phyloP scores from a whole-genome alignment of 495 filamentous ascomycete genomes.

The Tuber melanosporum region DNA sequence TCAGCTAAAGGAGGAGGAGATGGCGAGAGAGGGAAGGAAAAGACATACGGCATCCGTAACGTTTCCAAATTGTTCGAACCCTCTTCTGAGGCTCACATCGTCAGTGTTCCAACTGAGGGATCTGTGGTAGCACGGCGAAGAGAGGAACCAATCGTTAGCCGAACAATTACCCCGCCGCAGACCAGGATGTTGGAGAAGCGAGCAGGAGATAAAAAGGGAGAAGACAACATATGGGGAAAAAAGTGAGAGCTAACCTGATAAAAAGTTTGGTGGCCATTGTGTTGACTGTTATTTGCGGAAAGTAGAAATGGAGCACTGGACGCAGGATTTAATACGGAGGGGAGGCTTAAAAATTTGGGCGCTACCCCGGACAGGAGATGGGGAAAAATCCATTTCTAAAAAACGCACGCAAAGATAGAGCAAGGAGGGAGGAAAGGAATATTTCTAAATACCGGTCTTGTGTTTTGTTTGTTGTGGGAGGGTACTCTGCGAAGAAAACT shows the following conservation, averaged over 20 bases:
- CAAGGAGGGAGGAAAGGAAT: constrained; percentile 8
- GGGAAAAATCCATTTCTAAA: constrained; percentile 21
- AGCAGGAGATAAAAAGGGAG: neutral
- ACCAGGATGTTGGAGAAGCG: neutral
- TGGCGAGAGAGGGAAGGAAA: neutral
- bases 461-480: neutral
- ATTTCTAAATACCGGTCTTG: constrained; percentile 6
- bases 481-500: neutral
- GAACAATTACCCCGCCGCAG: neutral
- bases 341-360: neutral
- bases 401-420: constrained; percentile 8
- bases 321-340: constrained; percentile 16
- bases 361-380: constrained; percentile 1
- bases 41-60: constrained; percentile 85
- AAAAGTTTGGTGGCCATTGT: constrained; percentile 33
- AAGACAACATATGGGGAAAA: neutral
- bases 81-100: constrained; percentile 66
- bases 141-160: neutral
- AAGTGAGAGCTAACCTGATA: constrained; percentile 24
- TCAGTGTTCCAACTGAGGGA: constrained; percentile 71
- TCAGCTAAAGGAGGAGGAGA: neutral
- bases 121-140: neutral
- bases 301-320: constrained; percentile 12
- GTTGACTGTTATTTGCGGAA: constrained; percentile 7
- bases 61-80: constrained; percentile 77